Evolutionary conservation across 2,329 filamentous ascomycete species (phyloP).

Genomic region (Ceratocystis ficicola): DNA sequence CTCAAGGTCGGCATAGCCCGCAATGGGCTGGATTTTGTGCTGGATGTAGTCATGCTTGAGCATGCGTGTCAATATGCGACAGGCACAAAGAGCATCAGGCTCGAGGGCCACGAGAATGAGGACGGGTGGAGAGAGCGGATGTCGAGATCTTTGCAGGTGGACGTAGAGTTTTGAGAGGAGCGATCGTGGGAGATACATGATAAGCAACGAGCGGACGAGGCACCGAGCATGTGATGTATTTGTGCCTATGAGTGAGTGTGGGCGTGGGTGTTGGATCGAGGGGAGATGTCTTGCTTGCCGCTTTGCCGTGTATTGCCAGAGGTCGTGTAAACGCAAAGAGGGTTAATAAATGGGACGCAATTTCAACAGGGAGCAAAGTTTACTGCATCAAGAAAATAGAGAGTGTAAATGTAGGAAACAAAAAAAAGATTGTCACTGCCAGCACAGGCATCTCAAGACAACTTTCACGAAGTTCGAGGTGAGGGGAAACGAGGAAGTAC

Average conservation of each 20-base stretch:
- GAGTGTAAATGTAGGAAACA: background rate
- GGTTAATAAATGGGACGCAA: background rate
- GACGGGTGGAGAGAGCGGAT: conserved; percentile 82
- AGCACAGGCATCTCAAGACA: background rate
- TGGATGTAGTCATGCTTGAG: conserved; percentile 95
- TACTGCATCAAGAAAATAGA: background rate
- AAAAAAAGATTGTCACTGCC: background rate
- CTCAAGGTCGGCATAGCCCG: conserved; percentile 81
- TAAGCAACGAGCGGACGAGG: conserved; percentile 21
- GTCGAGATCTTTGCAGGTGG: conserved; percentile 73
- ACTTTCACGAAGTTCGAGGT: background rate
- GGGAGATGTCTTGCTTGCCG: background rate
- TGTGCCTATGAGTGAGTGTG: background rate
- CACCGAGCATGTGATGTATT: background rate
- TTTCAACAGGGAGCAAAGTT: background rate
- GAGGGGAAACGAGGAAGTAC: background rate
- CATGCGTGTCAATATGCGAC: conserved; percentile 83
- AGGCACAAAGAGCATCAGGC: conserved; percentile 88
- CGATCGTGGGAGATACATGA: conserved; percentile 88
- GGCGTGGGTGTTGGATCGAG: background rate
- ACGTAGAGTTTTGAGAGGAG: conserved; percentile 85
- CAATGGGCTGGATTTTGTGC: conserved; percentile 91
- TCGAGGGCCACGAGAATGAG: conserved; percentile 87
- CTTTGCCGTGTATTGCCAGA: background rate
- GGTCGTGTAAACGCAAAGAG: too few species aligned